Conservation (phyloP, 2,329 filamentous ascomycete genomes). For the Xylariaceae sp. region DNA sequence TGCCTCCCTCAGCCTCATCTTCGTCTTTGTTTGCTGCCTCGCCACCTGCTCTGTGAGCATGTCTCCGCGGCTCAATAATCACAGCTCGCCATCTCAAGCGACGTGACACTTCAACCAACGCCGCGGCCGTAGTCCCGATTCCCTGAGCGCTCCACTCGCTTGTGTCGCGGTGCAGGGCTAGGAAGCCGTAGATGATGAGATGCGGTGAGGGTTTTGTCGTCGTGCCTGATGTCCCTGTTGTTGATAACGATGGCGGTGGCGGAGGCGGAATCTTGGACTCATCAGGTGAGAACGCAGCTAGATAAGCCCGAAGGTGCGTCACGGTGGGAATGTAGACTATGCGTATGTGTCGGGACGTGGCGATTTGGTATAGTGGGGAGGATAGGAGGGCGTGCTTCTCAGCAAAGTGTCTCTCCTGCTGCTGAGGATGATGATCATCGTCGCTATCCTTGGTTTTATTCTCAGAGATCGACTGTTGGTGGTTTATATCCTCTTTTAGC, state of each 20-base stretch:
- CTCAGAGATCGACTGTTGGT: too few relatives aligned
- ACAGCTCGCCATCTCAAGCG: constrained; percentile 42
- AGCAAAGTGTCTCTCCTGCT: too few relatives aligned
- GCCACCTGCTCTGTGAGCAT: too few relatives aligned
- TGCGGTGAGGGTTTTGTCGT: constrained; percentile 31
- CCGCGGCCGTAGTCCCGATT: constrained; percentile 57
- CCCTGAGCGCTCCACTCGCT: constrained; percentile 76
- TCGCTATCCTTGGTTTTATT: too few relatives aligned
- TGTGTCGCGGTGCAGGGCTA: constrained; percentile 62
- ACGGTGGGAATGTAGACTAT: constrained; percentile 72
- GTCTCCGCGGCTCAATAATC: constrained; percentile 43
- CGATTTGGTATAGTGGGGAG: constrained; percentile 65
- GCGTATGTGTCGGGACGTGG: constrained; percentile 64
- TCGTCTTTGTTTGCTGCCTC: too few relatives aligned
- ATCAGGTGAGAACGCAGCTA: constrained; percentile 51
- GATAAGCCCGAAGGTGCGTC: constrained; percentile 71
- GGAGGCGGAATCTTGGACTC: constrained; percentile 38
- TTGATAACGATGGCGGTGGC: too few relatives aligned
- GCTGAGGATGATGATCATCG: too few relatives aligned
- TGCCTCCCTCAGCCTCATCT: too few relatives aligned
- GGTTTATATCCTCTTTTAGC: constrained; percentile 50
- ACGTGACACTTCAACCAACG: constrained; percentile 57
- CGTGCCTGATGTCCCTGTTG: background rate
- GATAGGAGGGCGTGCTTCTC: constrained; percentile 46
- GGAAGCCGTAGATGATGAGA: constrained; percentile 61